Base-by-base conservation (phyloP, 1,284 basidiomycete genomes). In the Inonotus hispidus region DNA sequence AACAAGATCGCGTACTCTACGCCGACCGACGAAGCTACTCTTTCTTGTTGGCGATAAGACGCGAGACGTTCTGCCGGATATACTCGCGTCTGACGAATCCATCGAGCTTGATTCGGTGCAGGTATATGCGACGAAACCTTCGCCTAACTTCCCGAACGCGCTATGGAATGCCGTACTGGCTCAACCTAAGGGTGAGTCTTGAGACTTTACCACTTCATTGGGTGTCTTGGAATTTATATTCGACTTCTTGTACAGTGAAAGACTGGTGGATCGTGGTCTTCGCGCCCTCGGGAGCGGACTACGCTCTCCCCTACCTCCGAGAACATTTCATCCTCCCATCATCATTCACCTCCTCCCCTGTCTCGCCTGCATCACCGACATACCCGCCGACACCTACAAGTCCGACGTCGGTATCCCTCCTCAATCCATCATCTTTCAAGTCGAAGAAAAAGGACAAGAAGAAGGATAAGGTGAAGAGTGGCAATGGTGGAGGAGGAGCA, bases 41-140 rank as follows among this genome's bases (percentile, higher is more conserved):
- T 92, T 90, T 69, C 77, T 93, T 7, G 88, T 82, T 4, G 90
- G 90, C 16, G 91, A 93, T 76, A 93, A 92, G 76, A 92, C 89
- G 63, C 78, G 82, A 16, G 88, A 92, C 65, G 86, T 82, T 0
- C 71, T 93, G 1, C 75, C 82, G 0, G 73, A 63, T 3, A 77
- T 85, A 8, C 73, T 93, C 39, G 35, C 50, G 2, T 61, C 66
- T 0, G 74, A 74, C 0, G 79, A 74, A 0, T 76, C 76, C 0
- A 69, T 89, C 1, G 68, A 67, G 38, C 70, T 87, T 27, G 71
- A 77, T 14, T 65, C 75, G 16, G 66, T 90, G 16, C 79, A 87
- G 67, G 88, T 90, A 10, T 92, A 92, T 66, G 77, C 76, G 67
- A 91, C 90, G 21, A 75, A 72, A 45, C 80, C 82, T 1, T 83